Base-by-base conservation (phyloP, 371 early-diverging fungal species). In the Quaeritorhiza haematococci region DNA sequence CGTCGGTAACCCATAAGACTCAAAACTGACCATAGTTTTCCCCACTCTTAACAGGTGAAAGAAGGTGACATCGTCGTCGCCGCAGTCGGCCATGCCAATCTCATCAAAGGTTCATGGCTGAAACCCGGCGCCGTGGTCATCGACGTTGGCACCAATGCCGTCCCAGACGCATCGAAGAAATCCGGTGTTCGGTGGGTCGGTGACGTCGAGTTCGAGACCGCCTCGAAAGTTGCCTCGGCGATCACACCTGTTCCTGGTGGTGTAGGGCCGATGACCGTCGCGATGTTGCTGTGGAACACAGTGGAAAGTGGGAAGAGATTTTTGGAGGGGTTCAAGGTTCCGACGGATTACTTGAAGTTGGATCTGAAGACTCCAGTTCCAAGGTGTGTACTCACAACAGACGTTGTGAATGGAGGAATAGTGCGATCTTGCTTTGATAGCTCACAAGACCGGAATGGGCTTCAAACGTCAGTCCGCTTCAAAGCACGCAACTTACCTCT, bases 231-330 rank as follows among this genome's bases (percentile, higher is more conserved):
- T 5, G 93, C 93, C 3, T 74, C 84, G 6, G 75, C 75, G 29
- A 90, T 94, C 59, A 94, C 95, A 0, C 94, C 96, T 1, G 96
- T 96, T 45, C 96, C 96, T 24, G 96, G 96, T 29, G 96, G 95
- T 38, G 94, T 95, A 28, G 96, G 95, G 0, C 96, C 96, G 10
- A 94, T 96, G 95, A 95, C 96, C 4, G 96, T 96, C 13, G 92
- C 92, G 43, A 94, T 96, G 93, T 76, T 96, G 30, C 71, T 96
- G 71, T 65, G 86, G 52, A 96, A 95, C 74, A 90, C 89, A 0
- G 72, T 88, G 0, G 60, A 80, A 32, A 83, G 88, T 47, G 93
- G 93, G 28, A 78, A 85, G 63, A 78, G 90, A 21, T 85, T 77
- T 66, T 76, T 82, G 57, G 78, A 83, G n/a, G 72, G 78, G n/a